Base-by-base conservation (phyloP, 1,139 yeast species). In the Arxiozyma bovina region DNA sequence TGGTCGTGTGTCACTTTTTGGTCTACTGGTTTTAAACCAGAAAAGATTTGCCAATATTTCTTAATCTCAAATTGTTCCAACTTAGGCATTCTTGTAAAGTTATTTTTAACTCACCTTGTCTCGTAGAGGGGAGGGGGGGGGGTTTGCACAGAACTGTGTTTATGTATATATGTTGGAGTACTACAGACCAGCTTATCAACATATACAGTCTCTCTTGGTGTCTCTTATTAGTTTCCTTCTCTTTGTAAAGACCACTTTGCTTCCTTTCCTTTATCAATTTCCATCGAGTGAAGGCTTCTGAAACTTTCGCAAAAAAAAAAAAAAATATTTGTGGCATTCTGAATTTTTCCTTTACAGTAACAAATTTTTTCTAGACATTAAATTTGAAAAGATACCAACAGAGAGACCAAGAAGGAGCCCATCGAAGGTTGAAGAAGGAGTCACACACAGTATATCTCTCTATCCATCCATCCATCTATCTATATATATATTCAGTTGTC, bases 1-100 rank as follows among this genome's bases (percentile, higher is more conserved):
- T 87, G 83, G 57, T 87, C 94, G 48, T 96, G 96, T 23, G 86
- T 78, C 40, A 93, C 78, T 66, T 85, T 83, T 63, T 90, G 91
- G 57, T 80, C 80, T 34, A 74, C 80, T 0, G 99, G 99, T 59
- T 81, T 80, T 63, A 93, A 79, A 11, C 96, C 96, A 61, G 87
- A 83, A 75, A 93, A 93, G 55, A 93, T 90, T 71, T 93, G 96
- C 98, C 98, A 93, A 76, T 89, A 93, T 73, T 91, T 90, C 68
- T 88, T 87, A 63, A 91, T 89, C 71, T 91, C 98, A 85, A 95
- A 88, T 64, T 90, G 95, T 71, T 89, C 96, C 59, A 90, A 75
- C 61, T 87, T 83, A 45, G 77, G 76, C 72, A 69, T 69, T n/a
- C 3, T 20, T 30, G 12, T 6, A 27, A 11, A 27, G 30, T 18